Percentiles rank a stretch among this genome's conserved stretches.
phyloP scores from a whole-genome alignment of 768 basidiomycete genomes.

The Rhodocollybia butyracea region DNA sequence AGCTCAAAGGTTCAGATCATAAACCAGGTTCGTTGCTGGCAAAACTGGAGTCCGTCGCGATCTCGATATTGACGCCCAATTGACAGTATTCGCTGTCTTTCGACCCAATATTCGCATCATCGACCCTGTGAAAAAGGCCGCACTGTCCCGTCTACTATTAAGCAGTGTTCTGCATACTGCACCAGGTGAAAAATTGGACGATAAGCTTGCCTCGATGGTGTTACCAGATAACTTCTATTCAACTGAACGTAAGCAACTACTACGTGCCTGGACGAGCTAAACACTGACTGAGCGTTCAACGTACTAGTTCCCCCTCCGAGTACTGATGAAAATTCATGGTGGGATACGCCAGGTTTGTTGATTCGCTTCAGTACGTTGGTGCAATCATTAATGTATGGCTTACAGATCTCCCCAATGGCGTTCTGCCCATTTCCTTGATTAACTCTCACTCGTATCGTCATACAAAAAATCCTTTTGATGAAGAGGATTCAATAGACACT shows the following conservation, averaged over 20 bases:
- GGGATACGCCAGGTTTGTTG: slow-evolving; percentile 64
- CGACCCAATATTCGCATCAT: slow-evolving; percentile 73
- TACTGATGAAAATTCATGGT: slow-evolving; percentile 75
- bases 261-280: background rate
- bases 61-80: background rate
- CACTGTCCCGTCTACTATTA: slow-evolving; percentile 64
- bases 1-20: slow-evolving; percentile 91
- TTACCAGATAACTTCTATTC: slow-evolving; percentile 41
- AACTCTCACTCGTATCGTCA: slow-evolving; percentile 16
- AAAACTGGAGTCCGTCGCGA: no score
- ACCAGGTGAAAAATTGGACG: slow-evolving; percentile 66
- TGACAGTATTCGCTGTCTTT: slow-evolving; percentile 80
- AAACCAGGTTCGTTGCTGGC: slow-evolving; percentile 75
- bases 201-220: slow-evolving; percentile 61
- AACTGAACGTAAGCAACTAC: slow-evolving; percentile 38
- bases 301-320: slow-evolving; percentile 90
- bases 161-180: slow-evolving; percentile 59
- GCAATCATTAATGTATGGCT: slow-evolving; percentile 7
- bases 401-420: slow-evolving; percentile 61
- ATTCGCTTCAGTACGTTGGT: background rate
- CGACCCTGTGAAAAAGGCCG: slow-evolving; percentile 70
- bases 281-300: slow-evolving; percentile 3
- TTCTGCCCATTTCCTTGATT: slow-evolving; percentile 41
- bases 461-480: slow-evolving; percentile 65
- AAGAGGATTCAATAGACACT: slow-evolving; percentile 49